Evolutionary conservation across 2,329 filamentous ascomycete species (phyloP), one percentile per base, ranked within the genome.

Genomic region (Orbilia quercus): DNA sequence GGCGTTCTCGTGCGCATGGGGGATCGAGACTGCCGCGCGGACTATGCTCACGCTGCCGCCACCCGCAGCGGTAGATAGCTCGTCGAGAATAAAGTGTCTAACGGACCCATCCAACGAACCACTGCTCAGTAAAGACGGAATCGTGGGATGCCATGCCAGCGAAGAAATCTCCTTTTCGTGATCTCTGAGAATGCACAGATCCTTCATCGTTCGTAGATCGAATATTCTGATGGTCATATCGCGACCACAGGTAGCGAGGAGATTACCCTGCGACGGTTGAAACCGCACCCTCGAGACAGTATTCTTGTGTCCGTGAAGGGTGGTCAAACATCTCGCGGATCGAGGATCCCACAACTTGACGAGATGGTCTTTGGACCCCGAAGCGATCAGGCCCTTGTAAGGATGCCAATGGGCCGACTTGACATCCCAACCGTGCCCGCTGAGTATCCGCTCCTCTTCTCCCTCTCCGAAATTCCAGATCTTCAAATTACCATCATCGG

Each of bases 331-430:
- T 45, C 92, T 89, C 36, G 91, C 89, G 3, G 90, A 94, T 64
- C 95, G 87, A n/a, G 95, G 95, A 80, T 99, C 95, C 95, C 95
- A 99, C 45, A 99, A 88, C 81, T 98, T 98, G 79, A 99, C 92
- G 75, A 96, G 84, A 81, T 99, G 94, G 79, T 99, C 95, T 82
- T 99, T 99, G 9, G 94, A 98, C 38, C 95, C 95, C 0, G 95
- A 98, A 2, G 96, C 94, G 31, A 99, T 85, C 2, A 99, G 83
- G 0, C 95, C 95, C 82, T 97, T 98, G 18, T 90, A 91, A 0
- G 94, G 93, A 82, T 99, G 95, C 95, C 95, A 99, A 80, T 99
- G 94, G 66, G 96, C 96, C 59, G 89, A 91, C 81, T 98, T 98
- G 18, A 92, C 93, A 79, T 99, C 95, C 95, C 95, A 99, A 75